Base-by-base conservation (phyloP, 306 rosid genomes). In the Citrullus amarus region DNA sequence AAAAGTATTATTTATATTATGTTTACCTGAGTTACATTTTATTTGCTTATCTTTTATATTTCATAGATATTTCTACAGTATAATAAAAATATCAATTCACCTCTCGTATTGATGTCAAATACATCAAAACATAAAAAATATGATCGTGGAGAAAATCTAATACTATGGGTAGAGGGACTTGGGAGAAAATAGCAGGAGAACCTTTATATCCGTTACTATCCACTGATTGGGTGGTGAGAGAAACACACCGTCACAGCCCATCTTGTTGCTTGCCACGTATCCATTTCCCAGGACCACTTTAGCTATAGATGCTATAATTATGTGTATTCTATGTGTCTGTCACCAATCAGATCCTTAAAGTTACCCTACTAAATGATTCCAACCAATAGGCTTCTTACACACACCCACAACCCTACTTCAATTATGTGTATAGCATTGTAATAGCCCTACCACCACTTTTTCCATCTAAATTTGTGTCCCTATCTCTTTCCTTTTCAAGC, bases 151-250 rank as follows among this genome's bases (percentile, higher is more conserved):
- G 22, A 22, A 22, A 22, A 22, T 22, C 22, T 22, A 1, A 25
- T 25, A 25, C 28, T 1, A 25, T 25, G 28, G 28, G 28, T 1
- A 25, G 28, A 25, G 28, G 28, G 1, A 25, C 28, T 4, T 12
- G 67, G 8, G 67, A 5, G 9, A 34, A 65, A 36, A 17, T 3
- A 16, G 48, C 22, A 43, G 22, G 25, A 43, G 43, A 41, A 41
- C 6, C 10, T 44, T 69, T 12, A 43, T 69, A 12, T 48, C 43
- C 36, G 20, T 46, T 25, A 69, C 77, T 50, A 14, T 72, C 50
- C 77, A 46, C 22, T 30, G 60, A 43, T 50, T 46, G 39, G 76
- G 77, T 50, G 77, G 59, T 72, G 77, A 72, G 44, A 25, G 77
- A 72, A 48, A 18, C 59, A 48, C 56, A 14, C 9, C 60, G 56